Conservation (phyloP, 805 yeast genomes). For the Saccharomycopsis sp. region DNA sequence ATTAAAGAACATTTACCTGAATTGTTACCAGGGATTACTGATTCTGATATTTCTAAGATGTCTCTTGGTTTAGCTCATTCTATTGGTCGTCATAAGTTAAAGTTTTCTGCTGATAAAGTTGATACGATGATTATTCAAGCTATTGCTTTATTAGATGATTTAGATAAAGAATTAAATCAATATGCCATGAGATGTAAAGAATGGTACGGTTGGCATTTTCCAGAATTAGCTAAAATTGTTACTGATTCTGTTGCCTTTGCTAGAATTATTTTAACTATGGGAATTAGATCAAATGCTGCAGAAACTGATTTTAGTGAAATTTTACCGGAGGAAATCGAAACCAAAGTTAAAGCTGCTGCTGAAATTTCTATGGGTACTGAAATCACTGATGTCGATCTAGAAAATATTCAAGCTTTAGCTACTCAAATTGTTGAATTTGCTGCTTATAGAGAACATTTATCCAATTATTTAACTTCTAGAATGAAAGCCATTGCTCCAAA, state of each 20-base stretch:
- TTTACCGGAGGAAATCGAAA: constrained; percentile 88
- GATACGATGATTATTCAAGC: constrained; percentile 99
- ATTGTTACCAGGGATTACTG: constrained; percentile 85
- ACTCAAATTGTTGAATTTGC: constrained; percentile 95
- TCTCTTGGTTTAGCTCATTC: constrained; percentile 98
- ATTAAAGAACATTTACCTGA: constrained; percentile 91
- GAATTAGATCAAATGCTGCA: constrained; percentile 82
- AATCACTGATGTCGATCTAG: constrained; percentile 82
- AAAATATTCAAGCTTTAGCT: constrained; percentile 83
- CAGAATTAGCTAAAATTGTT: constrained; percentile 95
- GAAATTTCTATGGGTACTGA: constrained; percentile 99
- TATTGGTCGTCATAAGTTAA: constrained; percentile 95
- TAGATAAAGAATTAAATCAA: constrained; percentile 95
- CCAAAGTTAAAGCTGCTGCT: constrained; percentile 89
- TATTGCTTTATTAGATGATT: constrained; percentile 89
- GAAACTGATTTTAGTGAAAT: constrained; percentile 85
- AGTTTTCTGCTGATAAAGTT: constrained; percentile 95
- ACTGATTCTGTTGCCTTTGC: constrained; percentile 95
- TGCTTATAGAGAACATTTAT: constrained; percentile 91
- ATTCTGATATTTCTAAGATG: constrained; percentile 81
- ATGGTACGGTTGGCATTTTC: constrained; percentile 99
- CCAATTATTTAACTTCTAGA: constrained; percentile 82
- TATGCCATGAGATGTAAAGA: constrained; percentile 99
- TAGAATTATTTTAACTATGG: constrained; percentile 87
- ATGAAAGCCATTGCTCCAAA: constrained; percentile 99